phyloP scores from a whole-genome alignment of 192 early-diverging fungal species.

The Coemansia sp. region DNA sequence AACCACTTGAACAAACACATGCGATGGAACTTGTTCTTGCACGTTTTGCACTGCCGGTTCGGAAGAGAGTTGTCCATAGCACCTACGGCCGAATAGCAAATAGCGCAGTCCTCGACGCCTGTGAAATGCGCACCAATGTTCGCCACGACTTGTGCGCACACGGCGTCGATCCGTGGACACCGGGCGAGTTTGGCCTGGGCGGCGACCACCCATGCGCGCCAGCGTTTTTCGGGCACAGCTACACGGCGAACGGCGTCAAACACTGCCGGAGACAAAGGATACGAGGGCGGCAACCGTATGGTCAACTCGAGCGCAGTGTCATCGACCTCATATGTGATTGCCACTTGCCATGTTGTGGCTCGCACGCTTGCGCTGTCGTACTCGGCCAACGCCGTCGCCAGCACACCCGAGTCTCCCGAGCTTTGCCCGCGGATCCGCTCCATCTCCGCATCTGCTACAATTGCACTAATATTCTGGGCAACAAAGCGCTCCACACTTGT shows the following conservation, averaged over 20 bases:
- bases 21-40: constrained; percentile 93
- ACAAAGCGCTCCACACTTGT: constrained; percentile 38
- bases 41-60: constrained; percentile 85
- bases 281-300: constrained; percentile 43
- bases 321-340: constrained; percentile 42
- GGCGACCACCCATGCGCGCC: constrained; percentile 56
- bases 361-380: constrained; percentile 39
- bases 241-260: constrained; percentile 47
- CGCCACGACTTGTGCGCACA: constrained; percentile 72
- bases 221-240: constrained; percentile 55
- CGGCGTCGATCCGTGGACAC: constrained; percentile 80
- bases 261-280: constrained; percentile 42
- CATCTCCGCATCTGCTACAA: constrained; percentile 19
- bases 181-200: constrained; percentile 61
- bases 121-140: constrained; percentile 93
- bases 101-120: constrained; percentile 96
- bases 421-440: constrained; percentile 22
- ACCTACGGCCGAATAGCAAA: constrained; percentile 96
- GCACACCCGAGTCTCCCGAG: background rate
- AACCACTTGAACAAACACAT: constrained; percentile 93
- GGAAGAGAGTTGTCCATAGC: constrained; percentile 84
- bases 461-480: constrained; percentile 14
- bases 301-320: constrained; percentile 54
- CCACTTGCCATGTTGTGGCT: constrained; percentile 20
- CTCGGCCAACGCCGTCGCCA: constrained; percentile 35